A percentile compares a stretch with the other conserved stretches of the same genome.
Evolutionary conservation across 768 basidiomycete genomes (phyloP).

Genomic region (Ramaria rubella): DNA sequence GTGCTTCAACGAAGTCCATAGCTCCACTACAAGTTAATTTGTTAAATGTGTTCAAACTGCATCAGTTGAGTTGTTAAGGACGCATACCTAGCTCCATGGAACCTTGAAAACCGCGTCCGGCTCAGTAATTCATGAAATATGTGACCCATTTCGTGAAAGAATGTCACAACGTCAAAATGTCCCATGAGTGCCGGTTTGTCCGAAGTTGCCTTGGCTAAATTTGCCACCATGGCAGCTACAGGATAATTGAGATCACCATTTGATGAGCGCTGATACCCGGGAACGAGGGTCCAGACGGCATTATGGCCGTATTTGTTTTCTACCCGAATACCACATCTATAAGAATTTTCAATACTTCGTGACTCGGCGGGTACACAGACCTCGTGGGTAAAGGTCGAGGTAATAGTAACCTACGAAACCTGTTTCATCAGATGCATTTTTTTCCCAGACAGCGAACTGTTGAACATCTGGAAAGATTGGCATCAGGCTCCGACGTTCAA

Average conservation of each 20-base stretch:
- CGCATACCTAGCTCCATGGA: slow-evolving; percentile 68
- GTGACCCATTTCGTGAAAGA: slow-evolving; percentile 86
- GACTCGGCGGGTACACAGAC: too few species aligned
- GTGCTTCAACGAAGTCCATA: slow-evolving; percentile 83
- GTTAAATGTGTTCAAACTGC: too few species aligned
- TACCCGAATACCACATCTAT: too few species aligned
- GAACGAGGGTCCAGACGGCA: slow-evolving; percentile 71
- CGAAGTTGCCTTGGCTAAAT: slow-evolving; percentile 78
- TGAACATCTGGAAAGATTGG: slow-evolving; percentile 86
- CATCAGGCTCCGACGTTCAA: too few species aligned
- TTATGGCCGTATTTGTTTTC: slow-evolving; percentile 81
- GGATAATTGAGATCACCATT: slow-evolving; percentile 65
- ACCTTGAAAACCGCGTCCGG: slow-evolving; percentile 61
- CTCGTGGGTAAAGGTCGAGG: slow-evolving; percentile 80
- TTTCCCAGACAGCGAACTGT: slow-evolving; percentile 80
- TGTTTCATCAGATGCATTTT: slow-evolving; percentile 58
- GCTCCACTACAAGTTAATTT: slow-evolving; percentile 61
- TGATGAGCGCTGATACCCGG: slow-evolving; percentile 49
- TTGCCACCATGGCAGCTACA: slow-evolving; percentile 81
- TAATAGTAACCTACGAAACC: slow-evolving; percentile 83
- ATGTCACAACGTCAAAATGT: slow-evolving; percentile 84
- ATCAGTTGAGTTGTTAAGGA: too few species aligned
- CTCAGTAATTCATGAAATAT: slow-evolving; percentile 52
- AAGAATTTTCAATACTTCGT: too few species aligned
- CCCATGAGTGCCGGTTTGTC: slow-evolving; percentile 78